Evolutionary conservation across 495 filamentous ascomycete species (phyloP).

Genomic region (Rhizodiscina lignyota): DNA sequence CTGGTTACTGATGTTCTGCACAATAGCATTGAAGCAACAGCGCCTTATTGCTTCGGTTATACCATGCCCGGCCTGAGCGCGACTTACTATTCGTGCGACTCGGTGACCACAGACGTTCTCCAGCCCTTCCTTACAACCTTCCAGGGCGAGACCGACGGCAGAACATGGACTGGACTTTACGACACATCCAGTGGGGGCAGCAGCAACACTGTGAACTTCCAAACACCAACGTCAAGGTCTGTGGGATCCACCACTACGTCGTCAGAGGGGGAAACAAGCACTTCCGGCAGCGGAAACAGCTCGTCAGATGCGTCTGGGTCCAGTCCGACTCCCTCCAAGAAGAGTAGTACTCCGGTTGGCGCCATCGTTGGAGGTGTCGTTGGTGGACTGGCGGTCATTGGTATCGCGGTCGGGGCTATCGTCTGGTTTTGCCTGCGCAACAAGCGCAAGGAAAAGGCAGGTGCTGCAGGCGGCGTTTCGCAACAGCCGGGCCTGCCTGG

Average conservation of each 20-base stretch:
- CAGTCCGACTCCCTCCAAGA: background rate
- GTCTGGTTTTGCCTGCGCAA: background rate
- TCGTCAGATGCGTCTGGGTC: background rate
- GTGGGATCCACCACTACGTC: background rate
- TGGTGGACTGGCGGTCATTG: background rate
- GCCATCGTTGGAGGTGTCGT: background rate
- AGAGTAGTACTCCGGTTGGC: background rate
- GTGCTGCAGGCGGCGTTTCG: no score
- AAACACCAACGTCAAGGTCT: background rate
- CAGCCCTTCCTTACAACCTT: no score
- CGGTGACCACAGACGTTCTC: no score
- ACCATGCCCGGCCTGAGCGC: background rate
- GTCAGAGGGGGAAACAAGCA: background rate
- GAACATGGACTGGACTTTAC: no score
- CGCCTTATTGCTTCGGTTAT: background rate
- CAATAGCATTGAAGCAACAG: background rate
- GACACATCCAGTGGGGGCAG: background rate
- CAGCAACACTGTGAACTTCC: background rate
- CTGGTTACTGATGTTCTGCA: no score
- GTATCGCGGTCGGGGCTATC: background rate
- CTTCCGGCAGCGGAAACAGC: background rate
- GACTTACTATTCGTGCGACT: background rate
- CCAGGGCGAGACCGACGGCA: no score
- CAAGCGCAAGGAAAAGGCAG: no score
- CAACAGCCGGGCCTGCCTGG: no score